These are phyloP conservation scores for Toxoplasma gondii DNA, from an alignment of 169 alveolate genomes.

Conservation along the genomic window DNA sequence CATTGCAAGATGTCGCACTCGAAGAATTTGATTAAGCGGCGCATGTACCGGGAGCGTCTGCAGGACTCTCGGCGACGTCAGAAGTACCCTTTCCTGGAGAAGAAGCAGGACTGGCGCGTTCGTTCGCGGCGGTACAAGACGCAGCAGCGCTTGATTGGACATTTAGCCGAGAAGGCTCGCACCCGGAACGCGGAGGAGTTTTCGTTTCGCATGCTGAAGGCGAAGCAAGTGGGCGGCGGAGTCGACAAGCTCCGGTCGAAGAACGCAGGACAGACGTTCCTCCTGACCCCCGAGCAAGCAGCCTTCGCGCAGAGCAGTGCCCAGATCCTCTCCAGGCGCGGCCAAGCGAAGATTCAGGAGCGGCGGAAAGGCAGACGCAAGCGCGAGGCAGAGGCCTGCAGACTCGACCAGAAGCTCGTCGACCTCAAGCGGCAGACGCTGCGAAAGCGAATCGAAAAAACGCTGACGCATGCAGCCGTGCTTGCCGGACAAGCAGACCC, in stretches of 20 bases:
- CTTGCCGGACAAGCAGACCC: not conserved
- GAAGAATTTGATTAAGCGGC: conserved; percentile 34
- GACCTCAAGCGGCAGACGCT: conserved; percentile 37
- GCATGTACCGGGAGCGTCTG: conserved; percentile 41
- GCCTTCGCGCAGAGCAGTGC: not conserved
- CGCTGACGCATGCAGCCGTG: not conserved
- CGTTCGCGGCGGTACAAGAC: conserved; percentile 32
- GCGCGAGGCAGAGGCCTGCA: not conserved
- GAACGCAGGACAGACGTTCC: conserved; percentile 6
- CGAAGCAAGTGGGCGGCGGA: conserved; percentile 44
- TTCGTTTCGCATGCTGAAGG: conserved; percentile 34
- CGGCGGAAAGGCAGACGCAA: not conserved
- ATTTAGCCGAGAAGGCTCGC: conserved; percentile 49
- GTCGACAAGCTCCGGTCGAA: not conserved
- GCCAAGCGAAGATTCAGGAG: conserved; percentile 23
- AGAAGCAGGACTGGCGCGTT: conserved; percentile 47
- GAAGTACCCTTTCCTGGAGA: conserved; percentile 24
- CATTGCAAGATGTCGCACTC: conserved; percentile 15
- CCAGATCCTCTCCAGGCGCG: not conserved
- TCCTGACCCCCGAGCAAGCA: conserved; percentile 38
- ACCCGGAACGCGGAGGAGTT: conserved; percentile 36
- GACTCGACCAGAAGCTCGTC: not conserved
- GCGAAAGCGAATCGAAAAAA: not conserved
- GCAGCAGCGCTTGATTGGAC: conserved; percentile 46
- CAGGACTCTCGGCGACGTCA: conserved; percentile 8